Conservation (phyloP, 257 asterid species). For the Przewalskia tangutica region DNA sequence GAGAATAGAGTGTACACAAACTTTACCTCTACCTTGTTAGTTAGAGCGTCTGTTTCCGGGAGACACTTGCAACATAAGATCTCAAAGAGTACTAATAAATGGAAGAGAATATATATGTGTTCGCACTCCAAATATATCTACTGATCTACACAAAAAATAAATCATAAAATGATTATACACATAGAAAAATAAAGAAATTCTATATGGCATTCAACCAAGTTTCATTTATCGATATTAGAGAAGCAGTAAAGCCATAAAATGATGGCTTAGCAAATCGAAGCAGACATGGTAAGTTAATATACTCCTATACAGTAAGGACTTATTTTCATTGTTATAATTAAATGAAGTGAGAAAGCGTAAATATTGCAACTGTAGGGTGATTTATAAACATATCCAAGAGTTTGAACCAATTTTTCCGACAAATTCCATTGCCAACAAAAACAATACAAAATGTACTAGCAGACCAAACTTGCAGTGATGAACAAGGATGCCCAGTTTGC, state of each 20-base stretch:
- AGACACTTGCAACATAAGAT: too few species aligned
- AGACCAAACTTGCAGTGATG: not conserved
- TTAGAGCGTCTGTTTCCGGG: too few species aligned
- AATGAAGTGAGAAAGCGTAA: not conserved
- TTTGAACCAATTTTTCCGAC: not conserved
- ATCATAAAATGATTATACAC: not conserved
- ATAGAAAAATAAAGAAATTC: too few species aligned
- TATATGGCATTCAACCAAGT: conserved; percentile 10
- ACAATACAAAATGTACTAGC: not conserved
- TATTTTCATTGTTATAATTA: not conserved
- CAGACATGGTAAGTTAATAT: conserved; percentile 32
- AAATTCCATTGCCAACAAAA: not conserved
- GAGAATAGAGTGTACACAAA: too few species aligned
- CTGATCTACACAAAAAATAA: not conserved
- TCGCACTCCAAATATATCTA: not conserved
- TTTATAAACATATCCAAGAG: not conserved
- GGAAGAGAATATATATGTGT: not conserved
- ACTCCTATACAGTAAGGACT: not conserved
- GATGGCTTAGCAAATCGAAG: conserved; percentile 19
- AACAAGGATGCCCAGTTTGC: not conserved
- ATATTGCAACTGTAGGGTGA: not conserved
- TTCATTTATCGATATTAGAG: conserved; percentile 10
- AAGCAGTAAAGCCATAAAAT: conserved; percentile 2
- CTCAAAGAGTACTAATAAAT: not conserved
- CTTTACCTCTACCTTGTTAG: too few species aligned